phyloP scores from a whole-genome alignment of 2,329 filamentous ascomycete genomes.

The Boeremia lycopersici region DNA sequence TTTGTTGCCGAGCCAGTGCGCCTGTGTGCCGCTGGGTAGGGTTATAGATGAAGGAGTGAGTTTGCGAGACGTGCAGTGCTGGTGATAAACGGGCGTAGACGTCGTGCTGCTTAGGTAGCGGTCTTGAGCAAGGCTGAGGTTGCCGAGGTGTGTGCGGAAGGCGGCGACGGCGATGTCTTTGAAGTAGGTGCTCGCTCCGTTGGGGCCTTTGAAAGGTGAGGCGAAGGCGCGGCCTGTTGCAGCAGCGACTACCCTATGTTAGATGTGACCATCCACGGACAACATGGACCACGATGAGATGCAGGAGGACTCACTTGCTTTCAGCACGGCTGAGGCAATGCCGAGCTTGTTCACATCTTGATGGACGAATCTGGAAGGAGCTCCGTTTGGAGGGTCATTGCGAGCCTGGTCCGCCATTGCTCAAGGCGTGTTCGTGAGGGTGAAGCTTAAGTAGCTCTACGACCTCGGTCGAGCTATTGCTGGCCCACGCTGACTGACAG shows the following conservation, averaged over 20 bases:
- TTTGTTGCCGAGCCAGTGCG: constrained; percentile 55
- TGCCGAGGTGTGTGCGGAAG: constrained; percentile 40
- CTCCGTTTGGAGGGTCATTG: background rate
- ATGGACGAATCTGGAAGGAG: constrained; percentile 14
- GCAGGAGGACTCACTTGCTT: constrained; percentile 32
- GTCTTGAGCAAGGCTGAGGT: constrained; percentile 38
- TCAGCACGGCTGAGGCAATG: constrained; percentile 38
- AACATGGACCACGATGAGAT: background rate
- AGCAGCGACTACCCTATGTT: constrained; percentile 31
- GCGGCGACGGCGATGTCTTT: constrained; percentile 43
- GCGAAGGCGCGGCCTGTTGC: constrained; percentile 42
- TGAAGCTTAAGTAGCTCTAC: no score
- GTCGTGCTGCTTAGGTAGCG: constrained; percentile 39
- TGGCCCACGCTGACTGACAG: constrained; percentile 1
- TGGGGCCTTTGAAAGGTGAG: constrained; percentile 46
- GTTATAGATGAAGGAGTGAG: constrained; percentile 49
- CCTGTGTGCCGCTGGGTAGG: constrained; percentile 50
- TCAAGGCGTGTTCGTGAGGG: no score
- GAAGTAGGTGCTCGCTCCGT: constrained; percentile 44
- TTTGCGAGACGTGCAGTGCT: constrained; percentile 42
- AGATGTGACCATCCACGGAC: background rate
- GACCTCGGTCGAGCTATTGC: background rate
- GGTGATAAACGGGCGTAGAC: constrained; percentile 40
- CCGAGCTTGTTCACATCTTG: constrained; percentile 41
- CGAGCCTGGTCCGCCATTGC: no score